phyloP scores from a whole-genome alignment of 257 asterid genomes.

The Ilex asprella region DNA sequence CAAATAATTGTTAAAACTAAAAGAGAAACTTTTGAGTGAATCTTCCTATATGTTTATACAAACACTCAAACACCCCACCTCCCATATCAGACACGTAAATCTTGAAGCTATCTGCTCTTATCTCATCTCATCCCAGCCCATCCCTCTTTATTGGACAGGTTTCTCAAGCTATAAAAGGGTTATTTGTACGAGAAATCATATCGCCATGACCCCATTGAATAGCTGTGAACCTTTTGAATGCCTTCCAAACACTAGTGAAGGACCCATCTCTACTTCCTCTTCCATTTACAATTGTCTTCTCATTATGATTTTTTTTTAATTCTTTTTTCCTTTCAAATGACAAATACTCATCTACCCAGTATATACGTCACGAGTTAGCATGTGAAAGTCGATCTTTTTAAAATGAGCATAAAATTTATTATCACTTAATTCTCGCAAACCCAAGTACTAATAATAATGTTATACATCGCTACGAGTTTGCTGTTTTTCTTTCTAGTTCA shows the following conservation, averaged over 20 bases:
- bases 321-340: too few species aligned
- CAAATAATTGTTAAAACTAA: slow-evolving; percentile 17
- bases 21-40: slow-evolving; percentile 7
- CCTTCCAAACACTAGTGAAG: background rate
- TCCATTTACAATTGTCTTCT: background rate
- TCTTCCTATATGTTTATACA: background rate
- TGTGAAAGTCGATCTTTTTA: too few species aligned
- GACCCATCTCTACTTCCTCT: background rate
- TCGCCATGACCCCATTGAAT: slow-evolving; percentile 17
- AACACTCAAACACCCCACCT: slow-evolving; percentile 1
- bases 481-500: too few species aligned
- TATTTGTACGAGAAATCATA: slow-evolving; percentile 21
- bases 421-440: too few species aligned
- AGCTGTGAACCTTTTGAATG: slow-evolving; percentile 18
- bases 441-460: too few species aligned
- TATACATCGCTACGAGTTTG: too few species aligned
- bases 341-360: too few species aligned
- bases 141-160: slow-evolving; percentile 1
- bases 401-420: too few species aligned
- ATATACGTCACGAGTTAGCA: too few species aligned
- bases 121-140: background rate
- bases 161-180: slow-evolving; percentile 6
- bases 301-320: too few species aligned
- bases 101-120: background rate
- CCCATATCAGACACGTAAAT: slow-evolving; percentile 21